Evolutionary conservation across 73 alveolate genomes (phyloP), one percentile per base, ranked within the genome.

Genomic region (Tetrahymena borealis): DNA sequence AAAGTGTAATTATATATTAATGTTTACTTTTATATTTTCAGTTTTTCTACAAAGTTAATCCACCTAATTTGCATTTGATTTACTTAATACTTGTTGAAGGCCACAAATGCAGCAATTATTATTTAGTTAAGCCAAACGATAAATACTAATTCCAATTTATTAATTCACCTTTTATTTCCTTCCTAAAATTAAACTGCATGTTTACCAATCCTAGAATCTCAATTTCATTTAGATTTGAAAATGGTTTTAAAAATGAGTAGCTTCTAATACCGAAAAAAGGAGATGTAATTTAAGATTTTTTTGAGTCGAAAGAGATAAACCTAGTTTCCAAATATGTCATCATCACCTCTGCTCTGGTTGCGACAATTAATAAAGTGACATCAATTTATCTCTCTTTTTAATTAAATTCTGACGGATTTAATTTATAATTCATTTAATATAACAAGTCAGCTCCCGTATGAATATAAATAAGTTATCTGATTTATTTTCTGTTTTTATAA

Each of bases 331-430:
- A 60, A 60, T 60, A 60, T 60, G 85, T 35, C 85, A 60, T 60
- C 85, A 60, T 60, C 85, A n/a, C 85, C 28, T 60, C 35, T 35
- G n/a, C 38, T 18, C 16, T 24, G 85, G 28, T 60, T 60, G 85
- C 85, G 85, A 60, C 85, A 60, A 60, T 60, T 60, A 24, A 60
- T 4, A 0, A 35, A 60, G 37, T 60, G 85, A 60, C 85, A 35
- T 24, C 85, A 60, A 60, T 60, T 60, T 60, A 24, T 60, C n/a
- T 6, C 85, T 24, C 33, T 18, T 60, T 60, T 60, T 60, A 60
- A 60, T 60, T 60, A 60, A 60, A 60, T 60, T 60, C 85, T 60
- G 85, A 60, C 85, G 85, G 85, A 60, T 60, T 60, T 60, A 60
- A 60, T 60, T 60, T 32, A 60, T 6, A 24, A 60, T 32, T 60